Conservation (phyloP, 352 stramenopile genomes). For the Phytophthora pinifolia region DNA sequence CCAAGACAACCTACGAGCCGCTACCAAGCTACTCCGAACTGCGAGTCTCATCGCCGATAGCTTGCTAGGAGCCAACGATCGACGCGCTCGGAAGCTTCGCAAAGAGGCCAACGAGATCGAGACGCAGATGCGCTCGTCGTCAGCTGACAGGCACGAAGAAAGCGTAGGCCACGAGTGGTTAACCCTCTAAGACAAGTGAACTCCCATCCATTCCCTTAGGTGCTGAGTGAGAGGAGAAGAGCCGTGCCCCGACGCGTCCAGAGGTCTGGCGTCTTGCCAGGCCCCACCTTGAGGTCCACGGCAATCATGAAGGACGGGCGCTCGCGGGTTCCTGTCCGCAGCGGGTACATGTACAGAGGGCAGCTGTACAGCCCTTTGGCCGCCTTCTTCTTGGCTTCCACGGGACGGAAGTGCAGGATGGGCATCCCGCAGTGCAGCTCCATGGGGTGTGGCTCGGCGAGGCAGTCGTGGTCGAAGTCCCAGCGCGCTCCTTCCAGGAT, state of each 20-base stretch:
- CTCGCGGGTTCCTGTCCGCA: conserved; percentile 94
- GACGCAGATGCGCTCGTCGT: conserved; percentile 27
- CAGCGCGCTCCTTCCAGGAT: conserved; percentile 93
- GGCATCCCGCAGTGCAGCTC: conserved; percentile 91
- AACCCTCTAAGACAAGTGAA: conserved; percentile 31
- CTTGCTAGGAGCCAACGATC: conserved; percentile 56
- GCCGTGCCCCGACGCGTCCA: conserved; percentile 94
- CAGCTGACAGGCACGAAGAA: conserved; percentile 29
- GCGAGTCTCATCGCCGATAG: conserved; percentile 55
- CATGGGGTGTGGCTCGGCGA: conserved; percentile 91
- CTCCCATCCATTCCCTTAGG: conserved; percentile 33
- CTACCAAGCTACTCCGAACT: conserved; percentile 35
- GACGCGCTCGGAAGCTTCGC: conserved; percentile 38
- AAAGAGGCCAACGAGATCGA: conserved; percentile 52
- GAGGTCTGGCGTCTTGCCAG: conserved; percentile 86
- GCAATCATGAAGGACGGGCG: conserved; percentile 94
- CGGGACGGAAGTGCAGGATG: conserved; percentile 95
- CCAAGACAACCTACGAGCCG: conserved; percentile 33
- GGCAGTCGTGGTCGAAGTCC: conserved; percentile 90
- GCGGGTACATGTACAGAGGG: conserved; percentile 95
- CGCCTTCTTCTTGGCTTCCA: conserved; percentile 94
- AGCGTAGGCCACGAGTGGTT: conserved; percentile 54
- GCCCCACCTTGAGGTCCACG: conserved; percentile 91
- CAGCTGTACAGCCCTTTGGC: conserved; percentile 93
- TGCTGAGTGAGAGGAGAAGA: conserved; percentile 90